These are phyloP conservation scores for Aspergillus pseudotamarii DNA, from an alignment of 2,329 filamentous ascomycete species.

Conservation along the genomic window DNA sequence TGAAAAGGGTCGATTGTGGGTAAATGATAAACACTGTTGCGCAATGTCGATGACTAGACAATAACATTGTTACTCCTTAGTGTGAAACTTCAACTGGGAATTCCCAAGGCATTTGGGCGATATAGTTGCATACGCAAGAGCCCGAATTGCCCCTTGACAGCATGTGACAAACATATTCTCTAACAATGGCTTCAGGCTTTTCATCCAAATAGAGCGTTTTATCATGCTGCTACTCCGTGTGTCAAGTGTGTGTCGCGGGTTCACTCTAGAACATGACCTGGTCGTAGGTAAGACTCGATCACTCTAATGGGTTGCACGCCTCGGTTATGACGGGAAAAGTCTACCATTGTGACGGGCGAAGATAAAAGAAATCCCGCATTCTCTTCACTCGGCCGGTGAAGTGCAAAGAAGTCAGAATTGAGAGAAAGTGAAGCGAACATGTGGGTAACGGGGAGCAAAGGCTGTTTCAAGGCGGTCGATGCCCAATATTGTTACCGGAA, in stretches of 20 bases:
- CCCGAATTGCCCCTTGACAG: neutral
- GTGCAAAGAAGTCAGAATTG: neutral
- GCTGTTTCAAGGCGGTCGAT: slow-evolving; percentile 4
- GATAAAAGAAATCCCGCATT: slow-evolving; percentile 11
- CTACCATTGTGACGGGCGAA: neutral
- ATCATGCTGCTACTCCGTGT: neutral
- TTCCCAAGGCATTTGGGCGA: neutral
- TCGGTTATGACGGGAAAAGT: neutral
- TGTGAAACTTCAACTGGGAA: neutral
- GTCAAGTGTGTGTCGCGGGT: neutral
- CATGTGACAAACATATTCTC: neutral
- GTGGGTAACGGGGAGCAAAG: neutral
- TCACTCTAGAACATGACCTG: neutral
- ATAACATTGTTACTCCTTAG: neutral
- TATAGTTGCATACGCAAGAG: neutral
- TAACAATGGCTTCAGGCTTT: neutral
- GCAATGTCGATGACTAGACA: neutral
- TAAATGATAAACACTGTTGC: neutral
- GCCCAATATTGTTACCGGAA: neutral
- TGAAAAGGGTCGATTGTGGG: neutral
- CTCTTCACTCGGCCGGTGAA: neutral
- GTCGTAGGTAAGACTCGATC: neutral
- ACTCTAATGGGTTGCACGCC: neutral
- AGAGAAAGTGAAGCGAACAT: slow-evolving; percentile 1
- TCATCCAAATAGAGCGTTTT: neutral